A percentile compares a stretch with the other conserved stretches of the same genome.
Evolutionary conservation across 306 rosid genomes (phyloP).

Genomic region (Trichosanthes cucumerina): DNA sequence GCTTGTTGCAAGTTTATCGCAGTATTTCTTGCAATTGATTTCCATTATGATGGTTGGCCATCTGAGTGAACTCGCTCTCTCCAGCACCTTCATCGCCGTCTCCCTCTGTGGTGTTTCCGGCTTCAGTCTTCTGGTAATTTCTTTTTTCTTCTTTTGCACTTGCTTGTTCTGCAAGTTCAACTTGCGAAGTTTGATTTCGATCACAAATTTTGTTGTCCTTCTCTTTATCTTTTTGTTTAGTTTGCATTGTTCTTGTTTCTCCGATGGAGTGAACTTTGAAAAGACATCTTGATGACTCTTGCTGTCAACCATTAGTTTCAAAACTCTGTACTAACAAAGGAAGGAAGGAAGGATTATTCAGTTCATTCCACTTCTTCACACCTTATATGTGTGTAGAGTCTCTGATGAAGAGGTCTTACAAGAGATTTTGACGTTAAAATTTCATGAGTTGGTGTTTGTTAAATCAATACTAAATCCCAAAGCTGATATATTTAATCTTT

Average conservation of each 20-base stretch:
- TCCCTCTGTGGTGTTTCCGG: slow-evolving; percentile 25
- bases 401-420: not conserved
- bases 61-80: slow-evolving; percentile 37
- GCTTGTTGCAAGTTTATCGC: slow-evolving; percentile 33
- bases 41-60: slow-evolving; percentile 54
- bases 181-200: too few species aligned
- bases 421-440: not conserved
- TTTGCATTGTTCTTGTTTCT: not conserved
- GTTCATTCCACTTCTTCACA: not conserved
- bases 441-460: not conserved
- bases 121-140: slow-evolving; percentile 14
- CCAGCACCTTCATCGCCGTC: slow-evolving; percentile 38
- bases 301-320: not conserved
- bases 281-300: not conserved
- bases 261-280: not conserved
- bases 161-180: not conserved
- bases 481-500: not conserved
- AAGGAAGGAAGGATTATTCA: not conserved
- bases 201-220: not conserved
- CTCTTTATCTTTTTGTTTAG: not conserved
- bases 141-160: not conserved
- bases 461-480: not conserved
- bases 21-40: slow-evolving; percentile 35
- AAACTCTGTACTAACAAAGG: not conserved
- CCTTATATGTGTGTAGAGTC: not conserved